phyloP scores from a whole-genome alignment of 1,284 basidiomycete genomes.

The Trichosporon sp. region DNA sequence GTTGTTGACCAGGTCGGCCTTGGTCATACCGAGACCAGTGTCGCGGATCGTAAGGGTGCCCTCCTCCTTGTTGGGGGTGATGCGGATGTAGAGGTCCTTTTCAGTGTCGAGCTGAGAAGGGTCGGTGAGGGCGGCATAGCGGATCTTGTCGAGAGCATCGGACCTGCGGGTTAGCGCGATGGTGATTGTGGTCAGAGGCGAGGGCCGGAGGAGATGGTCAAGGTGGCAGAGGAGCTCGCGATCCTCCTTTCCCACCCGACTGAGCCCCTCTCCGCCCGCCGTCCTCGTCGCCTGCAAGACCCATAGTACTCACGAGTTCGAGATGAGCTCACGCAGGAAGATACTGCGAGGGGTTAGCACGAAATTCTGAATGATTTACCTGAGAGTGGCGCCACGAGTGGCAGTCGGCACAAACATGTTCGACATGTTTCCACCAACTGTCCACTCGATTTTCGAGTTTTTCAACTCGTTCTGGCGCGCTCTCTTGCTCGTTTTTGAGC shows the following conservation, averaged over 20 bases:
- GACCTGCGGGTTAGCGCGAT: constrained; percentile 51
- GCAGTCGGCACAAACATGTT: too few species aligned
- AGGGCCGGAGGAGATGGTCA: too few species aligned
- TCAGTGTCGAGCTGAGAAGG: constrained; percentile 75
- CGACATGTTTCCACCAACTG: too few species aligned
- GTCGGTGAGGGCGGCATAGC: constrained; percentile 81
- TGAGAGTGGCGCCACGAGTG: too few species aligned
- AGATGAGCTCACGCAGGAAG: constrained; percentile 65
- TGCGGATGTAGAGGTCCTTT: constrained; percentile 87
- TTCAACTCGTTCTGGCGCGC: not conserved
- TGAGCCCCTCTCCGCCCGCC: too few species aligned
- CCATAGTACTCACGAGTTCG: constrained; percentile 32
- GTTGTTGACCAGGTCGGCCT: constrained; percentile 60
- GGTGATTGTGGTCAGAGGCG: too few species aligned
- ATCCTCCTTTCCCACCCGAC: too few species aligned
- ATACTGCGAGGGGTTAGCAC: constrained; percentile 6
- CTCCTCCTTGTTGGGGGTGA: constrained; percentile 92
- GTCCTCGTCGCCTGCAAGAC: too few species aligned
- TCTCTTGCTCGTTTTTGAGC: constrained; percentile 51
- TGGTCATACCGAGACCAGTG: constrained; percentile 98
- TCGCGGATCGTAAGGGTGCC: constrained; percentile 88
- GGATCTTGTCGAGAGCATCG: constrained; percentile 96
- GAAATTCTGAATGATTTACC: constrained; percentile 35
- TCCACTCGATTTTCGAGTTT: too few species aligned
- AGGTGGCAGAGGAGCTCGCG: too few species aligned